These are phyloP conservation scores for Neonectria hederae DNA, from an alignment of 2,329 filamentous ascomycete species.

Conservation along the genomic window DNA sequence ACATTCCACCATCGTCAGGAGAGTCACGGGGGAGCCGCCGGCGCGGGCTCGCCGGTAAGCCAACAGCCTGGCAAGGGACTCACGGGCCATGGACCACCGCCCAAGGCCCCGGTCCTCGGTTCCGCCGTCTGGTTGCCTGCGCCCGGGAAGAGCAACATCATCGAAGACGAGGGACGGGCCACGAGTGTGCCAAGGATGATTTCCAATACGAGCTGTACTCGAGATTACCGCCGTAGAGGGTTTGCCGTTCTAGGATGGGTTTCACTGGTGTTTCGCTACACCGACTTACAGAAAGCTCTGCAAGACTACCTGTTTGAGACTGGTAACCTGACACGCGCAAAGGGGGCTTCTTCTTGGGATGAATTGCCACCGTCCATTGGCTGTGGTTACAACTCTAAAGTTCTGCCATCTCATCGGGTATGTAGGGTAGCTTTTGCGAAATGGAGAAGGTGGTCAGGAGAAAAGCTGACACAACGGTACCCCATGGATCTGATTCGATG, in stretches of 20 bases:
- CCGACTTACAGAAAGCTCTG: conserved; percentile 12
- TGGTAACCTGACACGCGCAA: conserved; percentile 20
- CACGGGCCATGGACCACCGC: conserved; percentile 16
- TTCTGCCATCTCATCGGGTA: background rate
- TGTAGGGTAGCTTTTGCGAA: background rate
- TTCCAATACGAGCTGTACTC: background rate
- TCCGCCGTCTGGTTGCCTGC: background rate
- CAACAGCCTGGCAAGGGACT: conserved; percentile 3
- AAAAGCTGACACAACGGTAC: no score
- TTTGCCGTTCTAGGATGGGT: conserved; percentile 13
- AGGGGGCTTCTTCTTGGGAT: conserved; percentile 11
- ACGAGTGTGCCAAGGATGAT: background rate
- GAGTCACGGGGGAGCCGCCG: conserved; percentile 1
- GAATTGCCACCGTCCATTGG: background rate
- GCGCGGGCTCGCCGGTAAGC: conserved; percentile 17
- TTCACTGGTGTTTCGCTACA: conserved; percentile 39
- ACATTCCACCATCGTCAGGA: conserved; percentile 1
- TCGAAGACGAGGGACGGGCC: background rate
- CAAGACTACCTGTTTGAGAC: conserved; percentile 21
- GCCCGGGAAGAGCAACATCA: background rate
- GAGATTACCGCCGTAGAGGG: background rate
- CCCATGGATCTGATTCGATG: background rate
- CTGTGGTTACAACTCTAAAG: background rate
- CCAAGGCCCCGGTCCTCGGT: conserved; percentile 8
- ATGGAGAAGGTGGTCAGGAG: no score